Evolutionary conservation across 225 moss, liverwort and hornwort species (phyloP), one percentile per base, ranked within the genome.

Genomic region (Neckera pumila): DNA sequence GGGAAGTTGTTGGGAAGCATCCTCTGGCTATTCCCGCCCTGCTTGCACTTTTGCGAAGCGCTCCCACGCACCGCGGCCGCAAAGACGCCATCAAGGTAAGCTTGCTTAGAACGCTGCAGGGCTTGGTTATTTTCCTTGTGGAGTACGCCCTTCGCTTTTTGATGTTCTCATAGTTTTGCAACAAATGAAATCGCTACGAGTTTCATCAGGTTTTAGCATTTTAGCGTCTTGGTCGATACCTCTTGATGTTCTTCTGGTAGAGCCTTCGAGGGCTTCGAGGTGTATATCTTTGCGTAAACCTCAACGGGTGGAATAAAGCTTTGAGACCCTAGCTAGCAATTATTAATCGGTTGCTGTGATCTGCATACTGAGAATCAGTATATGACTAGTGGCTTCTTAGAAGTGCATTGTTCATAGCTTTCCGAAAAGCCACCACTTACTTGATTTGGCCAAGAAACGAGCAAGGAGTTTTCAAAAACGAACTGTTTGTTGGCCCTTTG

Each of bases 21-120:
- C 92, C 94, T 36, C 17, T 83, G 40, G 93, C 93, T 40, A 94
- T 96, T 82, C 88, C 93, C 28, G 88, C 95, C n/a, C 90, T 97
- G 69, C 91, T 97, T 23, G 84, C 86, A 54, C 94, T 97, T 34
- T 82, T 96, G 59, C 91, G 90, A 38, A 91, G 85, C 87, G 80
- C 89, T 67, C 92, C 92, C 28, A 89, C 92, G 74, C 89, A 86
- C 69, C 95, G 96, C 79, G 96, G 93, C 65, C 90, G 91, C 88
- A 94, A 91, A 72, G 97, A 97, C 80, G 97, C 96, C 58, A 91
- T 91, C 73, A 91, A 91, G 88, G 91, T 88, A 64, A 26, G 42
- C 60, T 78, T 26, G 57, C 4, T 63, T n/a, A 36, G 69, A 51
- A 14, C 16, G 43, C 69, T 62, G 38, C 23, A 63, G 70, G 67